Evolutionary conservation across 1,139 yeast genomes (phyloP).

Genomic region (Suhomyces panamericanus): DNA sequence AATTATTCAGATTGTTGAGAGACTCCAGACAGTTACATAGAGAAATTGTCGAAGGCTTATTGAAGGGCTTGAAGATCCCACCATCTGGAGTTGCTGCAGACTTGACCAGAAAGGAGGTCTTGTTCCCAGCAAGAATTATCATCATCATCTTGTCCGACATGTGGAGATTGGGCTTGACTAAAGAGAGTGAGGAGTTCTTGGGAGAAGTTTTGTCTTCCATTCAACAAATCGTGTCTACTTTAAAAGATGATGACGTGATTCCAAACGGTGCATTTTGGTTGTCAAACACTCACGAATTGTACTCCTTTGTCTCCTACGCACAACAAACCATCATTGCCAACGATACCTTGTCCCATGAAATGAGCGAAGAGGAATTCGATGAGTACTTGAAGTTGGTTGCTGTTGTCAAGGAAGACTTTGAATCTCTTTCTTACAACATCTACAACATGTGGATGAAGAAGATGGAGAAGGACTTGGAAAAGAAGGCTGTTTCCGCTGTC

Average conservation of each 20-base stretch:
- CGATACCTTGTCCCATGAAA: constrained; percentile 74
- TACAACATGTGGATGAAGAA: constrained; percentile 98
- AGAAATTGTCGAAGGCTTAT: constrained; percentile 84
- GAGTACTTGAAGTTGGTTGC: constrained; percentile 89
- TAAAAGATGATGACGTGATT: constrained; percentile 84
- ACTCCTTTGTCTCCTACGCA: constrained; percentile 92
- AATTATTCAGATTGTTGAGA: constrained; percentile 68
- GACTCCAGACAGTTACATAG: constrained; percentile 77
- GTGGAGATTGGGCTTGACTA: constrained; percentile 97
- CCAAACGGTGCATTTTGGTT: constrained; percentile 98
- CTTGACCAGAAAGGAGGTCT: constrained; percentile 83
- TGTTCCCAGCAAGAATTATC: constrained; percentile 94
- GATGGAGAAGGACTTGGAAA: constrained; percentile 86
- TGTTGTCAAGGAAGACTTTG: constrained; percentile 92
- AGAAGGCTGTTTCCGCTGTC: constrained; percentile 91
- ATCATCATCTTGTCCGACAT: constrained; percentile 90
- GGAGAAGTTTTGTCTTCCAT: constrained; percentile 89
- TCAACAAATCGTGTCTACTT: constrained; percentile 69
- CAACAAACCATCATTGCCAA: constrained; percentile 85
- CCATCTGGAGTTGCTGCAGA: constrained; percentile 81
- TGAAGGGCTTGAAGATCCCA: constrained; percentile 88
- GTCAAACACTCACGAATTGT: constrained; percentile 92
- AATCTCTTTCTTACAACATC: constrained; percentile 87
- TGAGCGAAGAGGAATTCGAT: constrained; percentile 88
- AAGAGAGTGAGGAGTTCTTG: constrained; percentile 86